phyloP scores from a whole-genome alignment of 2,329 filamentous ascomycete genomes.

The Fusarium sp. region DNA sequence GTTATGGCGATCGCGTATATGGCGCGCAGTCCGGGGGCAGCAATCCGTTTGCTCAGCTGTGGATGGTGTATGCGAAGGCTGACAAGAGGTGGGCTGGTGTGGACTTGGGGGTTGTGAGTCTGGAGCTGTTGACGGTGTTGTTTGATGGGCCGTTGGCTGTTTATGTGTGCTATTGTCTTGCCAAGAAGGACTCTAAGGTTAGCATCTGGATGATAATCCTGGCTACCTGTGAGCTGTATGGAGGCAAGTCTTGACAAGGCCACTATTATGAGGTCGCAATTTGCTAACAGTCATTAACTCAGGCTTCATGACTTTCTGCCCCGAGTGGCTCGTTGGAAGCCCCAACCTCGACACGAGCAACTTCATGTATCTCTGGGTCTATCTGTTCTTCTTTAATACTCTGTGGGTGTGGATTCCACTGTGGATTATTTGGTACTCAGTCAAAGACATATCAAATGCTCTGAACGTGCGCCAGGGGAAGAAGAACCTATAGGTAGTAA shows the following conservation, averaged over 20 bases:
- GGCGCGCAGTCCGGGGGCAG: constrained; percentile 69
- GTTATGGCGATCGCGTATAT: constrained; percentile 62
- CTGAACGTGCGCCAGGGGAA: constrained; percentile 55
- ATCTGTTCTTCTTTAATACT: constrained; percentile 77
- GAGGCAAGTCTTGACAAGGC: constrained; percentile 59
- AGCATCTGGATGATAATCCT: constrained; percentile 74
- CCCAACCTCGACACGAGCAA: constrained; percentile 74
- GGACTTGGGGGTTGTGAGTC: constrained; percentile 72
- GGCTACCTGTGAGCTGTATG: constrained; percentile 76
- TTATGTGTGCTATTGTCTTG: constrained; percentile 72
- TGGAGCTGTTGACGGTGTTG: constrained; percentile 76
- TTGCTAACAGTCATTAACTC: not conserved
- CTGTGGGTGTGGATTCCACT: constrained; percentile 75
- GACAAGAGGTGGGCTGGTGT: constrained; percentile 74
- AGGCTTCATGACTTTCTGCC: constrained; percentile 79
- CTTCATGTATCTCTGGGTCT: constrained; percentile 77
- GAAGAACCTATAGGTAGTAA: constrained; percentile 50
- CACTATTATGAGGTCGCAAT: not conserved
- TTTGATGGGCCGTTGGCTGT: constrained; percentile 71
- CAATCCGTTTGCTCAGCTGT: constrained; percentile 69
- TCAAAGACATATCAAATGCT: constrained; percentile 67
- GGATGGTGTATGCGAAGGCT: constrained; percentile 77
- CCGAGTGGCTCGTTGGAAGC: constrained; percentile 75
- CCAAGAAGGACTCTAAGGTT: constrained; percentile 65
- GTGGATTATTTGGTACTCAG: constrained; percentile 69